These are phyloP conservation scores for Globisporangium apiculatum DNA, from an alignment of 352 stramenopile species.

Conservation along the genomic window DNA sequence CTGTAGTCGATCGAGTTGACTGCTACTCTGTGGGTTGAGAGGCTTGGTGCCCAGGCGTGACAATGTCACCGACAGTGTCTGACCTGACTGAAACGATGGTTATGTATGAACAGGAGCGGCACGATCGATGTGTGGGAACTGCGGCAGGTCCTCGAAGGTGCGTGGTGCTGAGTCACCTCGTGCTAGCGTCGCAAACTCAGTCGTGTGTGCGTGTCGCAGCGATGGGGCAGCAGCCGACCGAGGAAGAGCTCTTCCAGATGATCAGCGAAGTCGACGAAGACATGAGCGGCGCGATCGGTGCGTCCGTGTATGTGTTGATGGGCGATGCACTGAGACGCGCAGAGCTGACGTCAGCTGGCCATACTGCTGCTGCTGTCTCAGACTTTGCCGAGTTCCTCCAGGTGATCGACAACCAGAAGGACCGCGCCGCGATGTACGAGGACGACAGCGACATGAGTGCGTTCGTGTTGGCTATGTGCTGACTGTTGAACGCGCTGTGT, in stretches of 20 bases:
- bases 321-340: no score
- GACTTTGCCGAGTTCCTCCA: conserved; percentile 98
- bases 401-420: conserved; percentile 98
- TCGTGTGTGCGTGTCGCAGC: conserved; percentile 21
- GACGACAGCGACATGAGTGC: conserved; percentile 96
- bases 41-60: no score
- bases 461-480: conserved; percentile 5
- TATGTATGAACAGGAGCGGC: conserved; percentile 44
- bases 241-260: conserved; percentile 98
- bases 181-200: no score
- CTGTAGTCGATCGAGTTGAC: no score
- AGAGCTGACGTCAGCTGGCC: no score
- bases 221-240: conserved; percentile 97
- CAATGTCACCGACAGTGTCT: not conserved
- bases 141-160: conserved; percentile 90
- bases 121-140: conserved; percentile 96
- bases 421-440: conserved; percentile 91
- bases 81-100: not conserved
- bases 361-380: conserved; percentile 5
- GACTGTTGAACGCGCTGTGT: no score
- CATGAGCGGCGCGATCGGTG: conserved; percentile 93
- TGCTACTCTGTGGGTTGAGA: no score
- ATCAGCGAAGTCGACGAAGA: conserved; percentile 88
- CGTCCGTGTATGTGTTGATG: not conserved
- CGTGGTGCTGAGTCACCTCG: not conserved